Conservation (phyloP, 225 moss, liverwort and hornwort species). For the Thuidium tamariscinum region DNA sequence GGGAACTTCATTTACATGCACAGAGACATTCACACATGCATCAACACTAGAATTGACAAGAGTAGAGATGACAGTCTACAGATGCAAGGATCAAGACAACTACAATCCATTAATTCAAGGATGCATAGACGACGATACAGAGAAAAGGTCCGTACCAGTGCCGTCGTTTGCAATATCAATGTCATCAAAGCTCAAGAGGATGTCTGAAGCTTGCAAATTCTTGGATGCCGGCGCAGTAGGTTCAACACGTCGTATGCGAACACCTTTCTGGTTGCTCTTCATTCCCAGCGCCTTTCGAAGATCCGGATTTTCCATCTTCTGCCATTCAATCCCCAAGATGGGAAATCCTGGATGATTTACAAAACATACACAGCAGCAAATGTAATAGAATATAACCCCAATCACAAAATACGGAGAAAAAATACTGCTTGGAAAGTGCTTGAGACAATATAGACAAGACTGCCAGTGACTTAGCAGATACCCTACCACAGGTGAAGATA, state of each 20-base stretch:
- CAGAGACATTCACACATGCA: conserved; percentile 28
- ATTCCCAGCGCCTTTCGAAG: conserved; percentile 90
- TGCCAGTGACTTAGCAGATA: not conserved
- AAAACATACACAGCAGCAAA: not conserved
- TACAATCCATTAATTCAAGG: not conserved
- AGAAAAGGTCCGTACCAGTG: conserved; percentile 52
- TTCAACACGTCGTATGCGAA: conserved; percentile 93
- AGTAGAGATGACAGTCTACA: not conserved
- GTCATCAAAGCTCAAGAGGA: conserved; percentile 89
- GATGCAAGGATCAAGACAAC: not conserved
- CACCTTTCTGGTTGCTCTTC: conserved; percentile 87
- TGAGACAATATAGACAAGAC: not conserved
- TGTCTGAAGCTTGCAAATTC: conserved; percentile 77
- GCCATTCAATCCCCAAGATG: conserved; percentile 98
- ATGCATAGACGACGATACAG: not conserved
- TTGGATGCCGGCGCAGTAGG: conserved; percentile 94
- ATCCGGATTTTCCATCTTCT: conserved; percentile 99
- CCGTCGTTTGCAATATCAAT: conserved; percentile 96
- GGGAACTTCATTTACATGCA: conserved; percentile 78
- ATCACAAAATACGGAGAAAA: not conserved
- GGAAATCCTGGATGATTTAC: conserved; percentile 64
- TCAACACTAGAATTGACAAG: conserved; percentile 10
- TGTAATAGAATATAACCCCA: not conserved
- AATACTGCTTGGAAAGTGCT: not conserved
- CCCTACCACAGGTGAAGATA: not conserved